Evolutionary conservation across 129 eudicot species (phyloP), one percentile per base, ranked within the genome.

Genomic region (Flaveria ramosissima): DNA sequence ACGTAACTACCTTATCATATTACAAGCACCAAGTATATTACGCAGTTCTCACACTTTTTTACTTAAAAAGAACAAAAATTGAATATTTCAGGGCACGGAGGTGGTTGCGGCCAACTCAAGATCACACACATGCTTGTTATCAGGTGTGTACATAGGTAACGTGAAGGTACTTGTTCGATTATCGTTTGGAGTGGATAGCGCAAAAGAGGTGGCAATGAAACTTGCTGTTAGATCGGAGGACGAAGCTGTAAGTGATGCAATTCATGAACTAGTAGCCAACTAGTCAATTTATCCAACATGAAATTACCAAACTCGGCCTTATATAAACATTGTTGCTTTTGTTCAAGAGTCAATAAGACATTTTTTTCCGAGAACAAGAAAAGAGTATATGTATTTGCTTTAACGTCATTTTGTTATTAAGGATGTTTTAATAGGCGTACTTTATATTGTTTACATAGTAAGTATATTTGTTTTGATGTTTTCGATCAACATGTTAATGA

Each of bases 151-250:
- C 85, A 89, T 92, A 41, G 98, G 98, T 61, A 86, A 88, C 23
- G 79, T 81, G 55, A 92, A 86, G 87, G 96, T 92, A 36, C 98
- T 92, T 17, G 98, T 92, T 70, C 87, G 94, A 5, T 73, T 89
- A 62, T 88, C 91, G 1, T 90, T 92, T 72, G 98, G 98, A 42
- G 80, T 92, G 14, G 98, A 86, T 73, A 85, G 88, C 51, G 80
- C 85, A 46, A 90, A 86, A 77, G 96, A 92, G 76, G 98, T 92
- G 20, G 96, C 98, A 9, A 92, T 92, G 98, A 92, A 92, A 79
- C 86, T 92, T 65, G 89, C 94, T 24, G 98, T 92, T 10, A 86
- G 98, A 86, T 90, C 98, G 1, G 96, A 92, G 36, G 98, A 92
- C 69, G 87, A 70, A 77, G 68, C 73, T 50, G 92, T 92, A 72